Percentiles rank a stretch among this genome's conserved stretches.
These are phyloP conservation scores for Phytophthora quininea DNA, from an alignment of 352 stramenopile species.

Conservation along the genomic window DNA sequence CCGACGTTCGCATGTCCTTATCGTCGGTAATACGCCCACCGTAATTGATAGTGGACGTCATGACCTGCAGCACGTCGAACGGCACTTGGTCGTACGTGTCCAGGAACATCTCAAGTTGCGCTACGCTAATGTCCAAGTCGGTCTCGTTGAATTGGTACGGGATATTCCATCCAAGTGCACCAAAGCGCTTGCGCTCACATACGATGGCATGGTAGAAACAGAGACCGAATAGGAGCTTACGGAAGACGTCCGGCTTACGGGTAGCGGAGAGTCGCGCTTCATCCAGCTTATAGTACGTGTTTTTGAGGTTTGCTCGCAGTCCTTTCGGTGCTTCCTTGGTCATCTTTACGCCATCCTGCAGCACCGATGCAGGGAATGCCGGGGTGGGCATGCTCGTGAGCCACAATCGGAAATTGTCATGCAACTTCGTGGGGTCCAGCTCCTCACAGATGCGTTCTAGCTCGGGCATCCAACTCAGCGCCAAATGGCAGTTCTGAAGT, in stretches of 20 bases:
- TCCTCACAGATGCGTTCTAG: slow-evolving; percentile 95
- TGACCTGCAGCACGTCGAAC: slow-evolving; percentile 91
- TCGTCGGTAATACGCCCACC: slow-evolving; percentile 94
- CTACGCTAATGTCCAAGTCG: slow-evolving; percentile 87
- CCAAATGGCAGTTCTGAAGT: slow-evolving; percentile 96
- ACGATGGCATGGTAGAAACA: slow-evolving; percentile 93
- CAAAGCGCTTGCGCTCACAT: slow-evolving; percentile 95
- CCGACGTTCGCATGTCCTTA: slow-evolving; percentile 93
- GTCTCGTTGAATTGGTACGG: slow-evolving; percentile 98
- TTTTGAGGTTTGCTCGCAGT: slow-evolving; percentile 94
- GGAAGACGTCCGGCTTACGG: slow-evolving; percentile 89
- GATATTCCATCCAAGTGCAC: slow-evolving; percentile 96
- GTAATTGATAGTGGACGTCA: slow-evolving; percentile 96
- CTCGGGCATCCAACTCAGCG: slow-evolving; percentile 94
- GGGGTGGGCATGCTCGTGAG: slow-evolving; percentile 91
- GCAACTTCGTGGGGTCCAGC: slow-evolving; percentile 80
- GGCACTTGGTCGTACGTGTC: slow-evolving; percentile 86
- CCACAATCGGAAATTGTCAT: slow-evolving; percentile 96
- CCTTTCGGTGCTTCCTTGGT: slow-evolving; percentile 96
- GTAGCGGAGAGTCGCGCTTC: slow-evolving; percentile 87
- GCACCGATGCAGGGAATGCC: slow-evolving; percentile 91
- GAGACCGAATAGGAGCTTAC: slow-evolving; percentile 94
- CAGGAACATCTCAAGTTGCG: slow-evolving; percentile 93
- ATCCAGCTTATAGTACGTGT: slow-evolving; percentile 95
- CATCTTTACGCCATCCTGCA: slow-evolving; percentile 97